phyloP scores from a whole-genome alignment of 2,329 filamentous ascomycete genomes.

The Paracoccidioides lutzii region DNA sequence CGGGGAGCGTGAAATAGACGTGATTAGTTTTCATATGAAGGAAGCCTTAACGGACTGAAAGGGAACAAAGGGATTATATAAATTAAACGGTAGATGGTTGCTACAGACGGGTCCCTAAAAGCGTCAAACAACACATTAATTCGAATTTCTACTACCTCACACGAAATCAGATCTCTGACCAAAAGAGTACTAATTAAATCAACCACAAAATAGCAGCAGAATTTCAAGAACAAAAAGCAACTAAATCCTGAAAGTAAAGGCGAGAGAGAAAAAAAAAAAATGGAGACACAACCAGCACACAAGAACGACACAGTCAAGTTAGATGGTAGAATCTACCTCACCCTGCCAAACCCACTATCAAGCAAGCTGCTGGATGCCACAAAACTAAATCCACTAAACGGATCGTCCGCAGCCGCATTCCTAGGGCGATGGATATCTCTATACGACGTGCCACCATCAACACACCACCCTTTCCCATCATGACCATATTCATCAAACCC shows the following conservation, averaged over 20 bases:
- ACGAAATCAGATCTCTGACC: not conserved
- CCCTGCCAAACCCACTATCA: slow-evolving; percentile 25
- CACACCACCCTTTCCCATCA: slow-evolving; percentile 4
- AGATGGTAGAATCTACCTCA: not conserved
- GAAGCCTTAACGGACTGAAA: no score
- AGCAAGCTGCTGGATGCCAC: slow-evolving; percentile 36
- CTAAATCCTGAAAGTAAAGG: not conserved
- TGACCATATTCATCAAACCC: slow-evolving; percentile 18
- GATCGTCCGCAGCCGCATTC: slow-evolving; percentile 17
- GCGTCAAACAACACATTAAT: not conserved
- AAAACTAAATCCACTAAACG: slow-evolving; percentile 38
- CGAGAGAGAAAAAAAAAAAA: not conserved
- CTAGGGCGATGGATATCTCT: not conserved
- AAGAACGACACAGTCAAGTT: no score
- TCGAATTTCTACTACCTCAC: not conserved
- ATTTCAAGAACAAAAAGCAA: not conserved
- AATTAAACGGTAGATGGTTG: no score
- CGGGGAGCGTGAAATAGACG: no score
- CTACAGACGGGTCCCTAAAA: not conserved
- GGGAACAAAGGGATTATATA: no score
- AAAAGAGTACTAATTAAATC: not conserved
- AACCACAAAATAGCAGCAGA: not conserved
- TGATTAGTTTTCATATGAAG: no score
- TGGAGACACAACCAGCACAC: no score
- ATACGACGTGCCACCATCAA: not conserved